Percentiles rank a stretch among this genome's conserved stretches.
These are phyloP conservation scores for Talaromyces sp. DNA, from an alignment of 2,329 filamentous ascomycete genomes.

Conservation along the genomic window DNA sequence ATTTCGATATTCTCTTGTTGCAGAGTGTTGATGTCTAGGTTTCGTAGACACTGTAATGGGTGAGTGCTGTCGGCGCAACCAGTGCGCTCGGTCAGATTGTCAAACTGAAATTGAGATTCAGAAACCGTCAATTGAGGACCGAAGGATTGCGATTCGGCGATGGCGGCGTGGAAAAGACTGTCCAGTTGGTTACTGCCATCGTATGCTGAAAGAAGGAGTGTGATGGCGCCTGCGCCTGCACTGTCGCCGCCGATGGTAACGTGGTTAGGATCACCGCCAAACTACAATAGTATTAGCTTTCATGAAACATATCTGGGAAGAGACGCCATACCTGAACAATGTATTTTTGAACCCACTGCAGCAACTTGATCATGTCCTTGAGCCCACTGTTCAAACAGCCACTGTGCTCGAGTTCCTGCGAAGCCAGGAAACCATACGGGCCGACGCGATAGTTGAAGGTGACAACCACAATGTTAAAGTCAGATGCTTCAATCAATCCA, in stretches of 20 bases:
- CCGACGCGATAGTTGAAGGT: constrained; percentile 29
- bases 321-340: constrained; percentile 29
- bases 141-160: constrained; percentile 54
- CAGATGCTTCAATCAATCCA: constrained; percentile 55
- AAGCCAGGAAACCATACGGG: constrained; percentile 25
- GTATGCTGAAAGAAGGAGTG: constrained; percentile 58
- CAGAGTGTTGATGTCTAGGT: constrained; percentile 41
- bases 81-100: constrained; percentile 50
- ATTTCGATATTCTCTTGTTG: constrained; percentile 47
- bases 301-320: neutral
- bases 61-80: constrained; percentile 41
- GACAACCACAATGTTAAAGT: constrained; percentile 20
- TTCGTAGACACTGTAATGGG: constrained; percentile 50
- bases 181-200: constrained; percentile 43
- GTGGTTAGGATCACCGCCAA: constrained; percentile 30
- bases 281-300: constrained; percentile 16
- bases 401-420: constrained; percentile 45
- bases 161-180: constrained; percentile 51
- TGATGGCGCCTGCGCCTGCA: constrained; percentile 45
- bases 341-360: constrained; percentile 27
- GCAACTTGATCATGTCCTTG: constrained; percentile 22
- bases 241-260: constrained; percentile 30
- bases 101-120: constrained; percentile 52
- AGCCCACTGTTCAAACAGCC: constrained; percentile 28
- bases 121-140: constrained; percentile 46